These are phyloP conservation scores for Didymella sp. DNA, from an alignment of 2,329 filamentous ascomycete species.

Conservation along the genomic window DNA sequence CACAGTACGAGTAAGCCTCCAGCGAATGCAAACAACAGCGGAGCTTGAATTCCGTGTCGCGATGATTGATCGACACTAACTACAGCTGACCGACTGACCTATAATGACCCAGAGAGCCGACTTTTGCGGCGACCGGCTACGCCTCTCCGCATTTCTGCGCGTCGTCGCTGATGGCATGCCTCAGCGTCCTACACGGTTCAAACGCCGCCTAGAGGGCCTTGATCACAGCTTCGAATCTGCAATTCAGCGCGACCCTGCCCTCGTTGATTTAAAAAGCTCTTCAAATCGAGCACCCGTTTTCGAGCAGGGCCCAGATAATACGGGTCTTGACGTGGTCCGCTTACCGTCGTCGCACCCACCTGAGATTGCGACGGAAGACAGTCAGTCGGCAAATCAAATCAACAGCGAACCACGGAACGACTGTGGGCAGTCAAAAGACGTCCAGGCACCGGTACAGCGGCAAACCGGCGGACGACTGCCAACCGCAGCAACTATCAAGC, in stretches of 20 bases:
- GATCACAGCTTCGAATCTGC: background rate
- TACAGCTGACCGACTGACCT: background rate
- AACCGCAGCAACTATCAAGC: background rate
- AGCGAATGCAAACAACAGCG: background rate
- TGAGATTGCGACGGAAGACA: background rate
- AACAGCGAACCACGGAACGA: background rate
- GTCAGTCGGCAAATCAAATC: background rate
- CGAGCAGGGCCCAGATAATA: background rate
- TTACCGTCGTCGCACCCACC: background rate
- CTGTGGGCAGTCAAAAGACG: background rate
- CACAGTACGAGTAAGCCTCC: background rate
- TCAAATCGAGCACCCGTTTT: too few relatives aligned
- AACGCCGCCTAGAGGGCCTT: constrained; percentile 8
- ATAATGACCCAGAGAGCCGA: constrained; percentile 33
- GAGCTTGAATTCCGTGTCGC: background rate
- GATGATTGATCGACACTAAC: background rate
- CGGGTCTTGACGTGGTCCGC: background rate
- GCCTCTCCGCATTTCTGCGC: constrained; percentile 35
- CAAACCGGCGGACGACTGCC: background rate
- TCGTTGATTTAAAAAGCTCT: background rate
- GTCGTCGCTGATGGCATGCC: constrained; percentile 33
- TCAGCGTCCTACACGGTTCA: constrained; percentile 34
- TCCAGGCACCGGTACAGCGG: background rate
- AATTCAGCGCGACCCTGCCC: background rate
- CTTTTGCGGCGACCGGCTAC: constrained; percentile 36